Conservation (phyloP, 2,329 filamentous ascomycete genomes). For the Paraphoma sp. region DNA sequence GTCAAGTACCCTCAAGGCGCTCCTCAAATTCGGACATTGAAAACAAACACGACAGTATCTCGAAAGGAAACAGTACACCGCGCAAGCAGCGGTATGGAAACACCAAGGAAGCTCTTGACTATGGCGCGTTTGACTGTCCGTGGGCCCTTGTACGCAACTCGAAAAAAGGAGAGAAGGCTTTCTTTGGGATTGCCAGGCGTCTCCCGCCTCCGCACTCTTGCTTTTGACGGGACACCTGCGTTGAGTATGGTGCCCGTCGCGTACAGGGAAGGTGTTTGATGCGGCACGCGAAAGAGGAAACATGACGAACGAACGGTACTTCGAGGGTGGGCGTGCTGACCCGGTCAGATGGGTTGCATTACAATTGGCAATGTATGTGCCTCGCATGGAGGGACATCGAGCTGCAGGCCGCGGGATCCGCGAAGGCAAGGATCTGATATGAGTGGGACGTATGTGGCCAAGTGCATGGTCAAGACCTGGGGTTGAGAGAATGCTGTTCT, state of each 20-base stretch:
- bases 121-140: constrained; percentile 77
- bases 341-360: constrained; percentile 62
- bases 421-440: constrained; percentile 37
- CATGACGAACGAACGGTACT: constrained; percentile 7
- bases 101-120: constrained; percentile 67
- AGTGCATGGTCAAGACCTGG: background rate
- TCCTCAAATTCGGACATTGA: constrained; percentile 62
- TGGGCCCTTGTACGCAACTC: constrained; percentile 74
- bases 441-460: background rate
- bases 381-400: constrained; percentile 65
- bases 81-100: constrained; percentile 61
- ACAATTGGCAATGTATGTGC: constrained; percentile 71
- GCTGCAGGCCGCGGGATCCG: constrained; percentile 44
- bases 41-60: constrained; percentile 56
- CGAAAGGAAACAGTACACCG: constrained; percentile 56
- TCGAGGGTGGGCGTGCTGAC: constrained; percentile 17
- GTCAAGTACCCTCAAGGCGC: constrained; percentile 49
- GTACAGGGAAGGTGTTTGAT: constrained; percentile 9
- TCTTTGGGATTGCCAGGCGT: constrained; percentile 78
- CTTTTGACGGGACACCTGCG: constrained; percentile 2
- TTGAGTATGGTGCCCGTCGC: constrained; percentile 15
- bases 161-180: constrained; percentile 67
- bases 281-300: constrained; percentile 23
- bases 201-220: background rate
- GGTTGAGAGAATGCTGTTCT: background rate